These are phyloP conservation scores for Mycena olivaceomarginata DNA, from an alignment of 768 basidiomycete genomes.

Conservation along the genomic window DNA sequence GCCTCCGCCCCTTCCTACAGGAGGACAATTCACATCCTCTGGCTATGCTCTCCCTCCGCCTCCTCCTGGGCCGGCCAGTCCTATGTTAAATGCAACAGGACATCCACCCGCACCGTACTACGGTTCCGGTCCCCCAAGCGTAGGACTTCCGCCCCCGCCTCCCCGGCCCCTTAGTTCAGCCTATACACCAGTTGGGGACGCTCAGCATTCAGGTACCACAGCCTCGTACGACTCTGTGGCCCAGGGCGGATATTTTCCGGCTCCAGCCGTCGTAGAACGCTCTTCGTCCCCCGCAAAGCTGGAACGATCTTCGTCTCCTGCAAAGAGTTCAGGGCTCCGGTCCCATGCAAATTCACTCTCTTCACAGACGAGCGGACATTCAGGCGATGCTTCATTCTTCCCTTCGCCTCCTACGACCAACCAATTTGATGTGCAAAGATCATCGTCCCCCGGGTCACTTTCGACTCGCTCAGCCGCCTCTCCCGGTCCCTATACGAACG, in stretches of 20 bases:
- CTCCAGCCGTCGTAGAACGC: slow-evolving; percentile 3
- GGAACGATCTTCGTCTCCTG: slow-evolving; percentile 25
- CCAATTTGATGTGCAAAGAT: slow-evolving; percentile 12
- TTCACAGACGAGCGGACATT: slow-evolving; percentile 36
- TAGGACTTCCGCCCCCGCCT: slow-evolving; percentile 37
- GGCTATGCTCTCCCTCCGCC: slow-evolving; percentile 43
- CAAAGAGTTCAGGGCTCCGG: slow-evolving; percentile 14
- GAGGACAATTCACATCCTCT: slow-evolving; percentile 34
- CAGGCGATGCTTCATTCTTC: slow-evolving; percentile 24
- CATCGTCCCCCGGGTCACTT: slow-evolving; percentile 27
- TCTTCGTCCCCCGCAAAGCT: background rate
- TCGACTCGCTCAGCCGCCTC: slow-evolving; percentile 27
- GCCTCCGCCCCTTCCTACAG: slow-evolving; percentile 26
- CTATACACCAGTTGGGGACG: slow-evolving; percentile 27
- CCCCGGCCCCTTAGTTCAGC: slow-evolving; percentile 29
- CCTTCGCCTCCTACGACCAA: background rate
- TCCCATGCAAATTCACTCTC: slow-evolving; percentile 34
- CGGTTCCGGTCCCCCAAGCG: slow-evolving; percentile 4
- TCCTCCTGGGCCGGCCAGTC: slow-evolving; percentile 15
- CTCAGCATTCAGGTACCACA: slow-evolving; percentile 14
- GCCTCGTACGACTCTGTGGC: slow-evolving; percentile 25
- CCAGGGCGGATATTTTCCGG: background rate
- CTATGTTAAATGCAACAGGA: background rate
- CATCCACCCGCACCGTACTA: slow-evolving; percentile 11
- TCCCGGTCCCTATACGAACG: slow-evolving; percentile 35